Base-by-base conservation (phyloP, 2,329 filamentous ascomycete genomes). In the Cytospora leucostoma region DNA sequence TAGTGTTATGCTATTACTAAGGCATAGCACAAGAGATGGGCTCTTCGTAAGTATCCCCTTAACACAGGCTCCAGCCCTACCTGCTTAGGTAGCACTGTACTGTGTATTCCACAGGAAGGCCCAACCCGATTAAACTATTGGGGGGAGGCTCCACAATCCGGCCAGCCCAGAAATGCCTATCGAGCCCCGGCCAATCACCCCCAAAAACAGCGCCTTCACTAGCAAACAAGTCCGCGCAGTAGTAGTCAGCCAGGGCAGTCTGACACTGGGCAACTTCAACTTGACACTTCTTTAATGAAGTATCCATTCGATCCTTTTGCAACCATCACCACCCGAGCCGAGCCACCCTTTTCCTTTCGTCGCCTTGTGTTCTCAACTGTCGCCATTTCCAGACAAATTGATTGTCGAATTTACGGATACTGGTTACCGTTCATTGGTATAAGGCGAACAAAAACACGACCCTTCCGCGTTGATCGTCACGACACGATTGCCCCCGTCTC, bases 391-490 rank as follows among this genome's bases (percentile, higher is more conserved):
- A 27, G 27, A 35, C 21, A 11, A 49, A 52, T 19, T 32, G 32
- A 37, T 62, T 51, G 50, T 34, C 32, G 34, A 10, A n/a, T 61
- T 15, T 51, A 38, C 49, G 13, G 63, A 56, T 34, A 54, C 59
- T 47, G 5, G 17, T 17, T 40, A 52, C 51, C 54, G 37, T 58
- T 58, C 52, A 21, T 55, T 53, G 38, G 27, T 50, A 33, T 19
- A 34, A 47, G 59, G 54, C 38, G 35, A 34, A 49, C 50, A 52
- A 17, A 44, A 44, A 50, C 37, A 49, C n/a, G 21, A 21, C 55
- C n/a, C 3, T 50, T 13, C 59, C 33, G 59, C 59, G 55, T 51
- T 55, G 63, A 62, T 59, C 59, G 63, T 50, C 59, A 62, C 27
- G n/a, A 47, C 27, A 44, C 59, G 35, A 34, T 56, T 53, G 59